Evolutionary conservation across 1,139 yeast species (phyloP).

Genomic region (Debaryomyces subglobosus): DNA sequence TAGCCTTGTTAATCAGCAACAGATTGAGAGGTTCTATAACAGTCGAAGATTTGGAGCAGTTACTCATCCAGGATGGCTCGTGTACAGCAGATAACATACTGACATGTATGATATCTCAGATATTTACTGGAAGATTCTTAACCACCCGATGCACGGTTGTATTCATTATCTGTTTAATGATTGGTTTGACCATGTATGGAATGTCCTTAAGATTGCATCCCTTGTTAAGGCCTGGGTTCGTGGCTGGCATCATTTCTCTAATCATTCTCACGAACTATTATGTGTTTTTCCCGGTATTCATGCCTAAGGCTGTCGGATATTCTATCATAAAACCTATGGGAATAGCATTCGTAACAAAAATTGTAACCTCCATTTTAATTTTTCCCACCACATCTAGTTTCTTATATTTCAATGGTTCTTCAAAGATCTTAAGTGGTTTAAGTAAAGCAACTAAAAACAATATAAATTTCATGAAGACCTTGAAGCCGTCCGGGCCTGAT

Average conservation of each 20-base stretch:
- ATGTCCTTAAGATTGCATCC: conserved; percentile 24
- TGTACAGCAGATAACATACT: conserved; percentile 27
- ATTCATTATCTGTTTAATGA: conserved; percentile 27
- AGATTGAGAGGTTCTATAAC: conserved; percentile 25
- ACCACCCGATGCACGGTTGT: conserved; percentile 28
- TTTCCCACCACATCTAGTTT: conserved; percentile 37
- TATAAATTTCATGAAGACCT: conserved; percentile 25
- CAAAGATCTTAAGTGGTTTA: conserved; percentile 20
- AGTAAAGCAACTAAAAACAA: conserved; percentile 24
- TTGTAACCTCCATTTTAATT: conserved; percentile 23
- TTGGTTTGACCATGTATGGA: conserved; percentile 30
- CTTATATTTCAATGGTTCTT: conserved; percentile 24
- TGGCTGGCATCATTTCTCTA: conserved; percentile 26
- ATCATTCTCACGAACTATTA: conserved; percentile 30
- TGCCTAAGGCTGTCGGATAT: conserved; percentile 25
- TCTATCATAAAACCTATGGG: conserved; percentile 30
- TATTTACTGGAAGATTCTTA: conserved; percentile 35
- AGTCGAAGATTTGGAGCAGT: conserved; percentile 17
- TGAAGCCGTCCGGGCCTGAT: conserved; percentile 32
- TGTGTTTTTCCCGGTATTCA: conserved; percentile 31
- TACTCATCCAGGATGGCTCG: conserved; percentile 28
- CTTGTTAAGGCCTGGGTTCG: conserved; percentile 23
- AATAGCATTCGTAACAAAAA: conserved; percentile 24
- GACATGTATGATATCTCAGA: conserved; percentile 24
- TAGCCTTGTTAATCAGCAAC: conserved; percentile 30